Percentiles rank a stretch among this genome's conserved stretches.
Evolutionary conservation across 176 grass and related monocot species (phyloP).

Genomic region (Carex parvula): DNA sequence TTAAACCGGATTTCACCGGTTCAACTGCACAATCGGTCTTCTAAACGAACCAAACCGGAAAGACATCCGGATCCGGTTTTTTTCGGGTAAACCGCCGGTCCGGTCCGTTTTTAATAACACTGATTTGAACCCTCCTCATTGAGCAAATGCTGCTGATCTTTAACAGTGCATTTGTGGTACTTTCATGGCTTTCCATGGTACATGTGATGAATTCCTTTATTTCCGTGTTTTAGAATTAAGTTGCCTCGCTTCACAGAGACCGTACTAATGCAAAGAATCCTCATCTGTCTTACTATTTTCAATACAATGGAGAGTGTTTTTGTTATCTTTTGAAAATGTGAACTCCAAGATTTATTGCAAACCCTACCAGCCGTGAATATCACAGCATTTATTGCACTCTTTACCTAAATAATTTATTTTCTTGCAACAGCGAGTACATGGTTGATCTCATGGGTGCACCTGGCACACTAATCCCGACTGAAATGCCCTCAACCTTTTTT

Average conservation of each 20-base stretch:
- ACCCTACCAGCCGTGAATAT: not conserved
- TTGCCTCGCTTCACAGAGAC: not conserved
- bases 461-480: conserved; percentile 88
- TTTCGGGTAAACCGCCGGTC: too few species aligned
- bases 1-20: too few species aligned
- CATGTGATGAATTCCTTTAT: not conserved
- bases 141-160: not conserved
- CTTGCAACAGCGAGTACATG: conserved; percentile 77
- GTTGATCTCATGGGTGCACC: conserved; percentile 98
- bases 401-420: conserved; percentile 5
- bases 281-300: not conserved
- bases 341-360: not conserved
- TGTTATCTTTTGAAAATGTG: not conserved
- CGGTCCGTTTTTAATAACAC: too few species aligned
- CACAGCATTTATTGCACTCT: not conserved
- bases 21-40: too few species aligned
- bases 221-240: not conserved
- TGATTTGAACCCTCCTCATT: too few species aligned
- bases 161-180: not conserved
- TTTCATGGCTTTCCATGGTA: not conserved
- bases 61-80: too few species aligned
- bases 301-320: not conserved
- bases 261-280: conserved; percentile 10
- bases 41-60: too few species aligned
- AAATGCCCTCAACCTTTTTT: conserved; percentile 68